Evolutionary conservation across 768 basidiomycete genomes (phyloP), one percentile per base, ranked within the genome.

Genomic region (Candolleomyces efflorescens): DNA sequence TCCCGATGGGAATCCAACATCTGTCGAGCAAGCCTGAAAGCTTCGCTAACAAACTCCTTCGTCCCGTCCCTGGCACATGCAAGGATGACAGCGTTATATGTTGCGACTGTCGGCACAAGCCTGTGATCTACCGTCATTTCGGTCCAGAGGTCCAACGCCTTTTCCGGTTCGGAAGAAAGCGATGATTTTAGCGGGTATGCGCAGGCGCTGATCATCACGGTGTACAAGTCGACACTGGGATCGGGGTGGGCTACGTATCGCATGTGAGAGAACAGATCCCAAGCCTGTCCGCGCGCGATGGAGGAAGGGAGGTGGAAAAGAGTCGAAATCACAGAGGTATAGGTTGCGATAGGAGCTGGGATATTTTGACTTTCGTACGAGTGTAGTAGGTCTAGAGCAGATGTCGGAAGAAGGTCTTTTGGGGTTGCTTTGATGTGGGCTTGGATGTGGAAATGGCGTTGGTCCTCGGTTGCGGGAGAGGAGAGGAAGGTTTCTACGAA

Each of bases 191-290:
- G 65, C 3, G 80, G 75, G 4, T 79, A 77, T 0, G 88, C 88
- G 61, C 95, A 98, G 0, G 92, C 89, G 4, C 82, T 80, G 63
- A 99, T 93, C 94, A 99, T 97, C 37, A 82, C 68, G 0, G 85
- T 81, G 72, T 93, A 98, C 6, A 95, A 75, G 22, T 78, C 70
- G 13, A 76, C 76, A 60, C 89, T 85, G 0, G 95, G 94, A 3
- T 75, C 73, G 0, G 93, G 86, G 68, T 98, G 94, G 0, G 96
- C 92, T 13, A 92, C 90, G 60, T 97, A 94, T 47, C 96, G 91
- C 91, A 97, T 95, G 70, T 99, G 96, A 2, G 90, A 77, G 69
- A 92, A 98, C 41, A 98, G 81, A 66, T 98, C 92, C 92, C 93
- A 97, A 2, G 91, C 95, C 59, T 92, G 87, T 0, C 90, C 89